Percentiles rank a stretch among this genome's conserved stretches.
Evolutionary conservation across 2,329 filamentous ascomycete genomes (phyloP).

Genomic region (Cordyceps tenuipes): DNA sequence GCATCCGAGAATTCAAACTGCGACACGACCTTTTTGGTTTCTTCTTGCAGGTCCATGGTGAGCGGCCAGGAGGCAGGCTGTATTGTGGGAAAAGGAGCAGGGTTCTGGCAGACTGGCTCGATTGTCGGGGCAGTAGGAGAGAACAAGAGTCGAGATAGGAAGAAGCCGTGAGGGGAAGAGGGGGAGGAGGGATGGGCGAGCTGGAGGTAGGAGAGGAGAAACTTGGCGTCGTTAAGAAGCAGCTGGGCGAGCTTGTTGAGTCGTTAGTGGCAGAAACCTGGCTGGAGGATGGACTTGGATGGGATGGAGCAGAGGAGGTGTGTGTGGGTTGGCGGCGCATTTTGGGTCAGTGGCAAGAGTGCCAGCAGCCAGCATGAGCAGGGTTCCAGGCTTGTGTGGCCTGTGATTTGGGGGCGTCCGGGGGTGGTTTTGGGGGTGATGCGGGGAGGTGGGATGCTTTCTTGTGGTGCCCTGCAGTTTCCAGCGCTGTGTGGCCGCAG

Average conservation of each 20-base stretch:
- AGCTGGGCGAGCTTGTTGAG: constrained; percentile 41
- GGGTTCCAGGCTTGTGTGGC: neutral
- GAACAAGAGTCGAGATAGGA: constrained; percentile 25
- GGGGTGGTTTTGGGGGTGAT: neutral
- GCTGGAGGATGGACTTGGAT: neutral
- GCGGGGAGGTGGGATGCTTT: neutral
- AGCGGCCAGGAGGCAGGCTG: constrained; percentile 46
- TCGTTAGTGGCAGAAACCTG: constrained; percentile 1
- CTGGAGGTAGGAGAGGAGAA: constrained; percentile 16
- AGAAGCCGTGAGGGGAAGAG: constrained; percentile 16
- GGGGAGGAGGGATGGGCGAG: constrained; percentile 13
- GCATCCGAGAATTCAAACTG: constrained; percentile 79
- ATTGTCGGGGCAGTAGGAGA: constrained; percentile 27
- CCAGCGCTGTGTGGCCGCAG: neutral
- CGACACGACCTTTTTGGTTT: constrained; percentile 70
- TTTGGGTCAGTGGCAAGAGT: neutral
- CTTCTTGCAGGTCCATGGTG: constrained; percentile 56
- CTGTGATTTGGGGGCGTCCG: neutral
- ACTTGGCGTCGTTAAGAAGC: constrained; percentile 40
- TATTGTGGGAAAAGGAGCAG: constrained; percentile 44
- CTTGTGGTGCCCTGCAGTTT: neutral
- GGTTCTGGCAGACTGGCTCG: constrained; percentile 46
- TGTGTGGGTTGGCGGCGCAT: neutral
- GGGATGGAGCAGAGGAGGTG: neutral
- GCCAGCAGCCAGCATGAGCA: neutral